These are phyloP conservation scores for Lachancea lanzarotensis DNA, from an alignment of 805 yeast genomes.

Conservation along the genomic window DNA sequence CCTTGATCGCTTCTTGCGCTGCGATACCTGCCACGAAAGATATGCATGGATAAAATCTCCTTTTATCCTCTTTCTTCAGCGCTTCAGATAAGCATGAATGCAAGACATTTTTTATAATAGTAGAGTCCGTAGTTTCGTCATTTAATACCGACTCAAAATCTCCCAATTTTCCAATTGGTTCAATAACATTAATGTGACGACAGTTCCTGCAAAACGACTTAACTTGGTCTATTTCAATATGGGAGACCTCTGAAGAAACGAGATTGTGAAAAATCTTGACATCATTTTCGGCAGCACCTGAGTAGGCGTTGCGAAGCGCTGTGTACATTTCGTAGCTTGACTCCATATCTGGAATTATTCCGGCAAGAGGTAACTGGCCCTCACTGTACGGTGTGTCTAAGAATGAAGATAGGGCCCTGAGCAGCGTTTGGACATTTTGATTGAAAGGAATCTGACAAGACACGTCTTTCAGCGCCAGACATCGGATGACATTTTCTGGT, in stretches of 20 bases:
- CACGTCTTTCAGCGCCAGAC: background rate
- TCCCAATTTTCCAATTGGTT: background rate
- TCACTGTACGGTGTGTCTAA: constrained; percentile 30
- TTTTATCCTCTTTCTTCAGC: background rate
- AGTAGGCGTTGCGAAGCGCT: constrained; percentile 50
- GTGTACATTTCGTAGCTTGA: constrained; percentile 62
- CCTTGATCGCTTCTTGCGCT: constrained; percentile 76
- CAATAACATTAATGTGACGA: constrained; percentile 33
- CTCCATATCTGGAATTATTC: constrained; percentile 83
- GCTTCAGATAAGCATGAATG: background rate
- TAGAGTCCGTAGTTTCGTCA: background rate
- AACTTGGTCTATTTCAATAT: constrained; percentile 34
- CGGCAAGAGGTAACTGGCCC: constrained; percentile 59
- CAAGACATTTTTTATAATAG: background rate
- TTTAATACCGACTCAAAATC: background rate
- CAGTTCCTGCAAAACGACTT: constrained; percentile 57
- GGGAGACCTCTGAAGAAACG: constrained; percentile 19
- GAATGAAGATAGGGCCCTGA: constrained; percentile 48
- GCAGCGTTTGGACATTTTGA: constrained; percentile 27
- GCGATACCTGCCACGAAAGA: constrained; percentile 78
- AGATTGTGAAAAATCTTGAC: constrained; percentile 27
- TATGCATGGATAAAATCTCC: constrained; percentile 1
- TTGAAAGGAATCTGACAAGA: background rate
- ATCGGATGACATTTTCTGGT: constrained; percentile 17
- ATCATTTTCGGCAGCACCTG: constrained; percentile 49